These are phyloP conservation scores for Pseudogymnoascus sp. DNA, from an alignment of 2,329 filamentous ascomycete genomes.

Conservation along the genomic window DNA sequence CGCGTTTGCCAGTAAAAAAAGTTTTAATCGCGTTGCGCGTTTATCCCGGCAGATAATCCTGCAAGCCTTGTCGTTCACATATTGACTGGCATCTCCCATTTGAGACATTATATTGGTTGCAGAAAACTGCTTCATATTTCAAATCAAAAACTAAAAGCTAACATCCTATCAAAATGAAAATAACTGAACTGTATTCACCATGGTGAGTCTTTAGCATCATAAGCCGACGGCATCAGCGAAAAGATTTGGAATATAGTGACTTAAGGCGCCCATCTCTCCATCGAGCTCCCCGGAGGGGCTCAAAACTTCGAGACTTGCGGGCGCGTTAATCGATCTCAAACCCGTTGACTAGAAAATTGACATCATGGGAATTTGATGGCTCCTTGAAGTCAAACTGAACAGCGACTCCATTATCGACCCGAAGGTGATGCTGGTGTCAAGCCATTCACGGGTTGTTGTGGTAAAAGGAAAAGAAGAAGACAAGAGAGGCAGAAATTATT, in stretches of 20 bases:
- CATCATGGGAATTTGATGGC: slow-evolving; percentile 9
- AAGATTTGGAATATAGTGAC: slow-evolving; percentile 10
- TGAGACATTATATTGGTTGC: neutral
- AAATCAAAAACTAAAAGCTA: slow-evolving; percentile 2
- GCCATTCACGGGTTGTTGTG: neutral
- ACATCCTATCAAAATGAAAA: neutral
- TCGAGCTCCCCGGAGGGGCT: slow-evolving; percentile 1
- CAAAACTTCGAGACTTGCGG: slow-evolving; percentile 6
- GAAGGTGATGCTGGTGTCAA: slow-evolving; percentile 6
- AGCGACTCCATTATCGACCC: slow-evolving; percentile 2
- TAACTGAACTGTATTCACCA: neutral
- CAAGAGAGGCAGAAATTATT: neutral
- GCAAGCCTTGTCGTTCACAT: neutral
- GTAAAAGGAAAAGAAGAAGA: neutral
- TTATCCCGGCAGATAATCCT: neutral
- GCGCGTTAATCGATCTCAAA: slow-evolving; percentile 4
- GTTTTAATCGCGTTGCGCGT: slow-evolving; percentile 5
- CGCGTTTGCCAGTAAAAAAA: neutral
- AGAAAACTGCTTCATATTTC: slow-evolving; percentile 2
- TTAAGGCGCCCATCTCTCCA: slow-evolving; percentile 2
- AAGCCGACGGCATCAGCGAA: slow-evolving; percentile 5
- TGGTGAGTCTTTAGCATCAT: slow-evolving; percentile 8
- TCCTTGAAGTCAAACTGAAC: slow-evolving; percentile 9
- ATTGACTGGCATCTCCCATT: neutral
- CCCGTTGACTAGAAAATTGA: slow-evolving; percentile 9